Base-by-base conservation (phyloP, 2,329 filamentous ascomycete species). In the Drechslerella coelobrocha region DNA sequence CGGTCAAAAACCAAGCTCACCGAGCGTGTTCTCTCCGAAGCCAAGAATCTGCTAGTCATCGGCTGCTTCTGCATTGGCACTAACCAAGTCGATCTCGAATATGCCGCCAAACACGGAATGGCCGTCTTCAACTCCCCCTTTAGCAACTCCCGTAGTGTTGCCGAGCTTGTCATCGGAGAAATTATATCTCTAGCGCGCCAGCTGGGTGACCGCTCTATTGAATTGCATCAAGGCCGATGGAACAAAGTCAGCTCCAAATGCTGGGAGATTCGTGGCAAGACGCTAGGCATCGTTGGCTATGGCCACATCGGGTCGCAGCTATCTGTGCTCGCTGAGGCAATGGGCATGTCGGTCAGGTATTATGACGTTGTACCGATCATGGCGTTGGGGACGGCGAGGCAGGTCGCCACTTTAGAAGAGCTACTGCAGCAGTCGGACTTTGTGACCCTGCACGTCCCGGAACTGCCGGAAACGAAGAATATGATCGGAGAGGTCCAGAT, bases 61-160 rank as follows among this genome's bases (percentile, higher is more conserved):
- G 94, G 94, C 72, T 99, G 94, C 82, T 99, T 99, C 85, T 99
- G 94, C 80, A 99, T 99, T 76, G 94, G 94, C 74, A 99, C 94
- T 63, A 97, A 96, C 82, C 92, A 96, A 79, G 92, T 96, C 74
- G 89, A 96, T 78, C 86, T 96, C 69, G 85, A 91, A 72, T 93
- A 87, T 78, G 91, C 92, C 27, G 91, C 91, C 51, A 84, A 85
- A 75, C 86, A 90, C 78, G 92, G 94, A 74, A 96, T 97, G 78
- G 92, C 92, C 34, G 94, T 99, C 73, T 99, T 99, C 86, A 99
- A 99, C 82, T 97, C 94, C 48, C 94, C 94, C 1, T 99, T 99
- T 81, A 92, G 90, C 81, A 99, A 99, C 82, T 97, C 93, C 7
- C 89, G 94, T 79, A 96, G 91, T 78, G 94, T 99, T 55, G 94